Base-by-base conservation (phyloP, 371 early-diverging fungal genomes). In the Rhizopus sp. region DNA sequence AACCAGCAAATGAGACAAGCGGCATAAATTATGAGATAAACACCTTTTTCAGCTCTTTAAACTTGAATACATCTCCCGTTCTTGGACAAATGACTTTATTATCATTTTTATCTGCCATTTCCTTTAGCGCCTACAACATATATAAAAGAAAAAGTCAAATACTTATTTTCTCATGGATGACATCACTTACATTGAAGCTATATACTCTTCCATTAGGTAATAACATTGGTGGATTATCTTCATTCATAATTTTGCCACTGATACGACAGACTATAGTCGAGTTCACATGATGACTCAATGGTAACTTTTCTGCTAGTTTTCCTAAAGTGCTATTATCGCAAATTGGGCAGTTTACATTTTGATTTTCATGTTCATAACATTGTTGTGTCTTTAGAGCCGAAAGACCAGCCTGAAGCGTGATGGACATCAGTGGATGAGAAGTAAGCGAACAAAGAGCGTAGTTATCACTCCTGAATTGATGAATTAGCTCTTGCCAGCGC, bases 141-240 rank as follows among this genome's bases (percentile, higher is more conserved):
- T 10, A 10, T 35, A 55, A 30, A 30, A 13, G 8, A 34, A 2
- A 4, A 13, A 30, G 23, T 15, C 31, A 30, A 4, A 50, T 23
- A 33, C 9, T 8, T 46, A 29, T 31, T 34, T 50, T 6, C 17
- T n/a, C 54, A 23, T 17, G 15, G 2, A 8, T 46, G 23, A 46
- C 29, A 9, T 46, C 9, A 40, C 64, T 67, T 71, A 88, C 93
- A 70, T 84, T 69, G 13, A 66, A 73, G 17, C 95, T 95, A 67
- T 97, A 98, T 3, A 96, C 97, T 47, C 89, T 84, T 40, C 98
- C 97, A 70, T 97, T 97, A 10, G 96, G 97, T 59, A 97, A 74
- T 5, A 91, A 86, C 92, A 98, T 87, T 0, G 97, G 97, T 44
- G 91, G 88, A 61, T 98, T 98, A 70, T 94, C 86, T 64, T 93